A percentile compares a stretch with the other conserved stretches of the same genome.
Conservation (phyloP, 306 rosid genomes). For the Luffa aegyptiaca region DNA sequence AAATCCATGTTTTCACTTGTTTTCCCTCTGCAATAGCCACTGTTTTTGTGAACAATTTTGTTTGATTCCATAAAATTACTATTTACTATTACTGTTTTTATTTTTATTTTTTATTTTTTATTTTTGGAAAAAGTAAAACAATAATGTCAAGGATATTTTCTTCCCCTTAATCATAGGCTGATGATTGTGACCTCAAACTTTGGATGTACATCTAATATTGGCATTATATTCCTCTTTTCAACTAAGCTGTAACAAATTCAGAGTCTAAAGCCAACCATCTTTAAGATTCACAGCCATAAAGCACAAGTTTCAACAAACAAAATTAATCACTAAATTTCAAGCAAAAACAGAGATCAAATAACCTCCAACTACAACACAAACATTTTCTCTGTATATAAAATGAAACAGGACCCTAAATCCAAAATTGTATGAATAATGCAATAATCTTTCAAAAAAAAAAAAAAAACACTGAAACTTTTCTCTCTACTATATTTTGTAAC, state of each 20-base stretch:
- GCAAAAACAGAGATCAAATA: not conserved
- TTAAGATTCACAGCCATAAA: not conserved
- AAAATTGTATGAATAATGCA: not conserved
- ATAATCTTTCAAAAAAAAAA: not conserved
- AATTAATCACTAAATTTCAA: not conserved
- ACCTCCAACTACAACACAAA: not conserved
- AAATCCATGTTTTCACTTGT: too few species aligned
- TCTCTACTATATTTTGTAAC: not conserved
- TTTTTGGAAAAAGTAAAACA: too few species aligned
- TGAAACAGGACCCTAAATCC: conserved; percentile 4
- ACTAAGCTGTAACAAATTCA: not conserved
- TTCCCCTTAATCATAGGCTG: not conserved
- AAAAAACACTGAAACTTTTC: not conserved
- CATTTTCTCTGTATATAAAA: not conserved
- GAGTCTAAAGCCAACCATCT: not conserved
- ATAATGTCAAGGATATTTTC: not conserved
- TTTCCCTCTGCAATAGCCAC: too few species aligned
- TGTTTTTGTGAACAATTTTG: too few species aligned
- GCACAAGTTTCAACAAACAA: not conserved
- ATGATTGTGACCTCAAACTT: not conserved
- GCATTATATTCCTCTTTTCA: not conserved
- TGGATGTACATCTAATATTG: not conserved
- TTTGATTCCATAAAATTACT: too few species aligned
- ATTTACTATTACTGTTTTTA: too few species aligned
- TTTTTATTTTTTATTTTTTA: too few species aligned